A percentile compares a stretch with the other conserved stretches of the same genome.
phyloP scores from a whole-genome alignment of 1,139 yeast species.

The Debaryomyces sp. region DNA sequence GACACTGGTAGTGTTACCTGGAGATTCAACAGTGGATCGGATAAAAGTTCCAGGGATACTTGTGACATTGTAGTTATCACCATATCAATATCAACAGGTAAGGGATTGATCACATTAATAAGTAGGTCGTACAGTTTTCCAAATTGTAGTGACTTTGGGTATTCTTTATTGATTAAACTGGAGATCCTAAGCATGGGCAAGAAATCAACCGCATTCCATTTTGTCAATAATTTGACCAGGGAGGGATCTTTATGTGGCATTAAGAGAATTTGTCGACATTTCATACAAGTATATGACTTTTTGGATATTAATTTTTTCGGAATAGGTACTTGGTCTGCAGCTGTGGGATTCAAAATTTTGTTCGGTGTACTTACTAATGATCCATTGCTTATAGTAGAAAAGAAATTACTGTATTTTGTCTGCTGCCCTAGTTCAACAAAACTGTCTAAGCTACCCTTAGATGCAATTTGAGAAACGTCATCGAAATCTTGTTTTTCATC shows the following conservation, averaged over 20 bases:
- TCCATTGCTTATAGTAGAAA: constrained; percentile 3
- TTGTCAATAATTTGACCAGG: constrained; percentile 29
- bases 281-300: constrained; percentile 27
- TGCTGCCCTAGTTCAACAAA: constrained; percentile 8
- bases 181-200: constrained; percentile 29
- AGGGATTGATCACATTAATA: constrained; percentile 36
- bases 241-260: constrained; percentile 34
- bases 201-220: constrained; percentile 39
- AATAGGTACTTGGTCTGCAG: constrained; percentile 20
- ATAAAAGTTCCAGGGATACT: constrained; percentile 11
- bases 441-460: neutral
- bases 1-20: constrained; percentile 31
- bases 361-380: neutral
- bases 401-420: neutral
- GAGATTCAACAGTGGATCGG: constrained; percentile 9
- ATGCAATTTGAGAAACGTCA: neutral
- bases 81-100: constrained; percentile 16
- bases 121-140: constrained; percentile 21
- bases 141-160: constrained; percentile 13
- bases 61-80: constrained; percentile 20
- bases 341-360: neutral
- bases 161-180: constrained; percentile 10
- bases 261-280: constrained; percentile 30
- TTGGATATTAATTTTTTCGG: constrained; percentile 30
- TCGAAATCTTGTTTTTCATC: constrained; percentile 11